phyloP scores from a whole-genome alignment of 495 filamentous ascomycete genomes.

The Penicillium angulare region DNA sequence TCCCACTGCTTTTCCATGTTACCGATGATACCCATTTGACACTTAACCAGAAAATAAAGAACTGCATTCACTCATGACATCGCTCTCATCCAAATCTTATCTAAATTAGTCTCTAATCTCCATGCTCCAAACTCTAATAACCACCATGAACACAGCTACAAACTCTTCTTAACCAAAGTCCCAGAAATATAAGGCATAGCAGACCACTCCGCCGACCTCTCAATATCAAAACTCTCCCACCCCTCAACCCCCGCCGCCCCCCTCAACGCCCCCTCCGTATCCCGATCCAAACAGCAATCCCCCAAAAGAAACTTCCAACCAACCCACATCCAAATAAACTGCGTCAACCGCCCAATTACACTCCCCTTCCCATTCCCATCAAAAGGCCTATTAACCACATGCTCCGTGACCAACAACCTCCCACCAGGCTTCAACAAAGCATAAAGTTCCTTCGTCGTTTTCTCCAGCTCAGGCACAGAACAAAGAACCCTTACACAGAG shows the following conservation, averaged over 20 bases:
- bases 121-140: not conserved
- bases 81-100: not conserved
- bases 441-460: constrained; percentile 59
- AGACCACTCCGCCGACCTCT: constrained; percentile 44
- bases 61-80: not conserved
- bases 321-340: constrained; percentile 30
- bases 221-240: constrained; percentile 56
- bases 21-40: constrained; percentile 18
- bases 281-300: constrained; percentile 57
- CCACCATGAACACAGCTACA: not conserved
- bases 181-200: constrained; percentile 57
- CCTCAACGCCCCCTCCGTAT: constrained; percentile 51
- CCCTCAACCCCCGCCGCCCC: constrained; percentile 48
- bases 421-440: constrained; percentile 64
- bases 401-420: constrained; percentile 67
- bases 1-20: constrained; percentile 1
- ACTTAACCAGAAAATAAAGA: not conserved
- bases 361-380: constrained; percentile 48
- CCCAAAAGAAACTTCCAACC: constrained; percentile 53
- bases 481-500: constrained; percentile 70
- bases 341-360: constrained; percentile 47
- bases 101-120: not conserved
- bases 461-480: constrained; percentile 62
- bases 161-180: constrained; percentile 42
- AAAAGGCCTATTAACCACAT: constrained; percentile 55